Percentiles rank a stretch among this genome's conserved stretches.
Conservation (phyloP, 768 basidiomycete species). For the Suillus americanus region DNA sequence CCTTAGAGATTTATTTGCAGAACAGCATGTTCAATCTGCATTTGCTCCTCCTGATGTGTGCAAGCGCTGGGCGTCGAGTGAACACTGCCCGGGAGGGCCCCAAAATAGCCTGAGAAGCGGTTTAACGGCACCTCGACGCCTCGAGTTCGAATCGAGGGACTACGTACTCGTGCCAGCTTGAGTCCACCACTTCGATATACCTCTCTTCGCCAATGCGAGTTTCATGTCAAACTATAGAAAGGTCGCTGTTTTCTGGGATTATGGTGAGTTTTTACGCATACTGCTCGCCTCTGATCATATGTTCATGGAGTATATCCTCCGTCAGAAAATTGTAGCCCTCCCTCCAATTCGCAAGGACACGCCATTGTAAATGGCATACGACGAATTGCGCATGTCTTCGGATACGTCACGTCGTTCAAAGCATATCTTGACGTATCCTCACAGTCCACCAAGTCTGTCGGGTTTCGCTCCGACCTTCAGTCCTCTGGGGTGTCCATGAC, state of each 20-base stretch:
- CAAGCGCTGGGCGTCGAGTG: not conserved
- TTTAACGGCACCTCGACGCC: not conserved
- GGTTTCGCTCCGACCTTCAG: conserved; percentile 42
- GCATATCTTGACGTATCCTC: conserved; percentile 54
- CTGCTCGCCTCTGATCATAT: not conserved
- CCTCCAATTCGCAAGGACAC: conserved; percentile 32
- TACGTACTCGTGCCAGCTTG: not conserved
- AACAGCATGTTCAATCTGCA: not conserved
- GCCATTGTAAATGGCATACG: conserved; percentile 44
- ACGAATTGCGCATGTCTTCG: conserved; percentile 45
- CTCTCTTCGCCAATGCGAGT: conserved; percentile 1
- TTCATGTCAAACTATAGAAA: conserved; percentile 35
- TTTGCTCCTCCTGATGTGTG: not conserved
- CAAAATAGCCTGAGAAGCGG: not conserved
- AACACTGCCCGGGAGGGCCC: not conserved
- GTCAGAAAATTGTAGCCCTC: conserved; percentile 32
- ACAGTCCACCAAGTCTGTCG: conserved; percentile 31
- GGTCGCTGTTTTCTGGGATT: conserved; percentile 45
- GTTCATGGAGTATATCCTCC: not conserved
- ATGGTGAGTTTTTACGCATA: conserved; percentile 22
- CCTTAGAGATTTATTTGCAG: not conserved
- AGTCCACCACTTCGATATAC: not conserved
- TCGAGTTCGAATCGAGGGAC: not conserved
- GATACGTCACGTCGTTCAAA: conserved; percentile 49
- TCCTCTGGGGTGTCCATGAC: conserved; percentile 43